Conservation (phyloP, 108 stramenopile genomes). For the Nannochloropsis salina region DNA sequence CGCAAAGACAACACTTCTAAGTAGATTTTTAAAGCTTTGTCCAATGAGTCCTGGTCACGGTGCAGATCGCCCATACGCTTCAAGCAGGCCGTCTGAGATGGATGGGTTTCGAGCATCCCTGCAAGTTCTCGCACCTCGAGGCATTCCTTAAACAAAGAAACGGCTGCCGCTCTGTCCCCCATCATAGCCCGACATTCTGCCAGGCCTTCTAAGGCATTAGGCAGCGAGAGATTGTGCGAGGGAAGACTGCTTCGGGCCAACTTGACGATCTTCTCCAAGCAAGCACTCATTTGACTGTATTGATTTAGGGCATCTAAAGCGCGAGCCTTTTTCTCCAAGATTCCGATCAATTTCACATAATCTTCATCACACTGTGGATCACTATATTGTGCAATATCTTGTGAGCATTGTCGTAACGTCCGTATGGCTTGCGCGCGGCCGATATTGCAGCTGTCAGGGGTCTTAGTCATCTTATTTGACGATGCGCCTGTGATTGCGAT, state of each 20-base stretch:
- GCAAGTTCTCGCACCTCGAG: background rate
- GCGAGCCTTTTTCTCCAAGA: background rate
- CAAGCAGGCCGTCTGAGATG: background rate
- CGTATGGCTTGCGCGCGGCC: background rate
- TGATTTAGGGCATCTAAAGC: constrained; percentile 8
- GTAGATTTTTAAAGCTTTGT: background rate
- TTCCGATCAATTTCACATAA: background rate
- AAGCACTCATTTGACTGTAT: background rate
- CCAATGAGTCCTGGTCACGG: background rate
- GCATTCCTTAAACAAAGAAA: background rate
- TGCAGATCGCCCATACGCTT: background rate
- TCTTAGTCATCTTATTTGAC: no score
- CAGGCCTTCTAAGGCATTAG: background rate
- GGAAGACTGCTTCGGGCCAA: background rate
- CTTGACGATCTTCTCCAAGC: background rate
- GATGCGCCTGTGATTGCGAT: no score
- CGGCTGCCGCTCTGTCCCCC: background rate
- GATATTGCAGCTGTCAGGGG: no score
- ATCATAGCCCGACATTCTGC: background rate
- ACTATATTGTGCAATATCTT: background rate
- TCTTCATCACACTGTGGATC: background rate
- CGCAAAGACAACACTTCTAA: background rate
- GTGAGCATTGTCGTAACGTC: background rate
- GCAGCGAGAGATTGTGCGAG: background rate
- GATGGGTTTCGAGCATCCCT: background rate